Base-by-base conservation (phyloP, 352 stramenopile species). In the Globisporangium solare region DNA sequence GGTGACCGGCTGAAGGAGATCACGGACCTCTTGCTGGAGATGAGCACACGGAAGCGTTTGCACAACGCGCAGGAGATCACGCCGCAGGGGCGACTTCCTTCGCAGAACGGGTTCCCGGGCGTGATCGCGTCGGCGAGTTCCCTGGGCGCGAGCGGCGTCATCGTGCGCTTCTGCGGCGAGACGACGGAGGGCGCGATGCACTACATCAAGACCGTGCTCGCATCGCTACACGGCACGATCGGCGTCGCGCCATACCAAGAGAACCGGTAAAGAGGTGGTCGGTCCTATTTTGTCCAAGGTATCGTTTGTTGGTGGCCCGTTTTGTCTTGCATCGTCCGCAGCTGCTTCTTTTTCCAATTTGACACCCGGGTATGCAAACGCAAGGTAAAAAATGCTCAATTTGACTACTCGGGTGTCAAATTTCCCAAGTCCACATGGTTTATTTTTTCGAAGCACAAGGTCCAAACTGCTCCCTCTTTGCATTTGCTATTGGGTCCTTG, bases 61-160 rank as follows among this genome's bases (percentile, higher is more conserved):
- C 74, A 86, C 50, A 77, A 82, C 43, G 73, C 70, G 6, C 54
- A 83, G 20, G 70, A 89, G 24, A 89, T 91, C 57, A 89, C 83
- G 7, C 82, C 83, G 32, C 79, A 88, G 61, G 83, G 83, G 2
- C 79, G 79, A 0, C 68, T 92, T 27, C 60, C 67, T 6, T 66
- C 76, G 31, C 60, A 70, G 10, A 72, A 70, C 46, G 73, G 72
- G 0, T 80, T 76, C 54, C 56, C 66, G 0, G 74, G 73, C 10
- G 81, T 94, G 11, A 75, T 89, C 41, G 68, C 79, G 4, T 89
- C 83, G n/a, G 76, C 84, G 46, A 94, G 85, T 60, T 77, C 83
- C 2, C 60, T 94, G n/a, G 64, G 64, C 5, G 22, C 43, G 6
- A 73, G 79, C 42, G 78, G 81, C 22, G 81, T 88, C 11, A 88